These are phyloP conservation scores for Platanthera guangdongensis DNA, from an alignment of 106 monocot species.

Conservation along the genomic window DNA sequence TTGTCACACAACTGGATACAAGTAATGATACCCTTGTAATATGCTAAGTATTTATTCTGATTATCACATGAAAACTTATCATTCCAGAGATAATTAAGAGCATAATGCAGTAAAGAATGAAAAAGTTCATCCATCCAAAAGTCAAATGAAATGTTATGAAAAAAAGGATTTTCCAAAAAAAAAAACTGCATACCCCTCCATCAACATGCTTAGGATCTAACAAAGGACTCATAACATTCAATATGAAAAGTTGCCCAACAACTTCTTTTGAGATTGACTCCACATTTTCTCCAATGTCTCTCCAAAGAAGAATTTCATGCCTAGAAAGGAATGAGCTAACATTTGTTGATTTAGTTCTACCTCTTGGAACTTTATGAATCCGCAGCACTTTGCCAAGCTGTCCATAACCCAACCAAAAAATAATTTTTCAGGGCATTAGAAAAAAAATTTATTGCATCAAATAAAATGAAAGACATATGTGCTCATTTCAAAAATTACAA, in stretches of 20 bases:
- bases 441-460: too few relatives aligned
- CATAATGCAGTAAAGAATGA: too few relatives aligned
- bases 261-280: conserved; percentile 41
- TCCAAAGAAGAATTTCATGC: conserved; percentile 51
- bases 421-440: background rate
- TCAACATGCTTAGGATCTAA: conserved; percentile 49
- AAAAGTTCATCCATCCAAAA: too few relatives aligned
- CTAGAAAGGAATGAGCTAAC: conserved; percentile 23
- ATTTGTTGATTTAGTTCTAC: background rate
- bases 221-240: conserved; percentile 46
- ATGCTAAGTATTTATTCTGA: too few relatives aligned
- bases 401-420: background rate
- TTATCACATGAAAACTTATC: too few relatives aligned
- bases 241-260: conserved; percentile 22
- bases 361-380: conserved; percentile 52
- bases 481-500: background rate
- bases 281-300: conserved; percentile 26
- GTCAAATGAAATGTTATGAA: too few relatives aligned
- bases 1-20: too few relatives aligned
- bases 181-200: conserved; percentile 39
- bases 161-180: too few relatives aligned
- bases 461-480: background rate
- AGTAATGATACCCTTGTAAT: too few relatives aligned
- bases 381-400: conserved; percentile 82
- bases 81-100: too few relatives aligned